Base-by-base conservation (phyloP, 176 grass and related monocot genomes). In the Lolium perenne region DNA sequence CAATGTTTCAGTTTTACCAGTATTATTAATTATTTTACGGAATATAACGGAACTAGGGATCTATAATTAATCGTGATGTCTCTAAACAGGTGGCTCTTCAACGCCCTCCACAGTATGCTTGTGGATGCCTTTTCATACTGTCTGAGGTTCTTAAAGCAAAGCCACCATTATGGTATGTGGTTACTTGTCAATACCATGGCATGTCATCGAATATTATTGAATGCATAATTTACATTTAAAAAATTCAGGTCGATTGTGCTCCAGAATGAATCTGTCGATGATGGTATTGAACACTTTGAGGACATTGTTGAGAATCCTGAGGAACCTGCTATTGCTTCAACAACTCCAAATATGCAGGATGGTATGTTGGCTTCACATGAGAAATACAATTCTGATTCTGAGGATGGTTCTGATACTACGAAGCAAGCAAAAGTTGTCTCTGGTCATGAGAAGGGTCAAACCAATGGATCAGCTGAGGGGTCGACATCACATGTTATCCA, bases 111-210 rank as follows among this genome's bases (percentile, higher is more conserved):
- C 96, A 98, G 76, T 98, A 95, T 89, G 86, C 90, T 49, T 98
- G 93, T 83, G 96, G 91, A 50, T 98, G 93, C 79, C 92, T 98
- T 83, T 98, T 98, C 80, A 87, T 98, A 80, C 77, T 98, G 7
- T 98, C 96, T 38, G 93, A 98, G 83, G 91, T 95, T 51, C 96
- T 95, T 64, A 94, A 87, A 85, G 88, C 91, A 86, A 98, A 95
- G 63, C 77, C 88, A 53, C 96, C 90, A 54, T 83, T 95, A 45
- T 98, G 96, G 96, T 98, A 98, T 25, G 83, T 81, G 47, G 80
- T 55, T 71, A 22, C 6, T 80, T 71, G 4, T 66, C 64, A 18
- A 73, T 63, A 80, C 67, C n/a, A 35, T 12, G 72, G 5, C 8
- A 46, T 70, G n/a, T 43, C 35, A 78, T 17, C 9, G 16, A 41